Conservation (phyloP, 768 basidiomycete species). For the Lactarius psammicola region DNA sequence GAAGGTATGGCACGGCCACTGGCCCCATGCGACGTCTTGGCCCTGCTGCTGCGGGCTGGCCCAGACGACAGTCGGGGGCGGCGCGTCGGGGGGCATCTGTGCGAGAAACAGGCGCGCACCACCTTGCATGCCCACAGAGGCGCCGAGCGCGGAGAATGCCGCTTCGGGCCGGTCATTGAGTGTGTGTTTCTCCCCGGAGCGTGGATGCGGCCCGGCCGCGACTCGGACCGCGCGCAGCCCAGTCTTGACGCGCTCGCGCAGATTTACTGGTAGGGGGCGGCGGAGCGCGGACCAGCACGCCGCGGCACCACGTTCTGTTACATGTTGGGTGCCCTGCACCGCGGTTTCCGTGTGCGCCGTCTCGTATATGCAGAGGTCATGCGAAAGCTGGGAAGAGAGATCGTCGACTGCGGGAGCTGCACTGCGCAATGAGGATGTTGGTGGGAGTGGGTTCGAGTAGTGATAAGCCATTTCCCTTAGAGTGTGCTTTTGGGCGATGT, state of each 20-base stretch:
- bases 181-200: not conserved
- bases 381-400: not conserved
- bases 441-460: not conserved
- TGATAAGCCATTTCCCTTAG: not conserved
- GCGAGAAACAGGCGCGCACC: slow-evolving; percentile 4
- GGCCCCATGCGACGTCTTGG: slow-evolving; percentile 4
- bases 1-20: slow-evolving; percentile 14
- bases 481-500: not conserved
- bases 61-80: slow-evolving; percentile 6
- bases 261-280: not conserved
- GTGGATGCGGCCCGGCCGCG: not conserved
- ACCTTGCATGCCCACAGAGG: not conserved
- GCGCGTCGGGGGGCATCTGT: not conserved
- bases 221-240: not conserved
- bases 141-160: slow-evolving; percentile 7
- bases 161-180: slow-evolving; percentile 2
- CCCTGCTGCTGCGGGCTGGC: slow-evolving; percentile 1
- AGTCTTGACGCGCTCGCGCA: slow-evolving; percentile 5
- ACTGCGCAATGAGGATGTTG: not conserved
- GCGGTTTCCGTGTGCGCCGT: not conserved
- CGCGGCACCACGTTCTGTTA: not conserved
- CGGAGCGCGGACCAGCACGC: not conserved
- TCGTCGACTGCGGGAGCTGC: not conserved
- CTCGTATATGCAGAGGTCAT: not conserved
- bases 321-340: not conserved